A percentile compares a stretch with the other conserved stretches of the same genome.
phyloP scores from a whole-genome alignment of 176 grass and related monocot genomes.

The Rhynchospora pubera region DNA sequence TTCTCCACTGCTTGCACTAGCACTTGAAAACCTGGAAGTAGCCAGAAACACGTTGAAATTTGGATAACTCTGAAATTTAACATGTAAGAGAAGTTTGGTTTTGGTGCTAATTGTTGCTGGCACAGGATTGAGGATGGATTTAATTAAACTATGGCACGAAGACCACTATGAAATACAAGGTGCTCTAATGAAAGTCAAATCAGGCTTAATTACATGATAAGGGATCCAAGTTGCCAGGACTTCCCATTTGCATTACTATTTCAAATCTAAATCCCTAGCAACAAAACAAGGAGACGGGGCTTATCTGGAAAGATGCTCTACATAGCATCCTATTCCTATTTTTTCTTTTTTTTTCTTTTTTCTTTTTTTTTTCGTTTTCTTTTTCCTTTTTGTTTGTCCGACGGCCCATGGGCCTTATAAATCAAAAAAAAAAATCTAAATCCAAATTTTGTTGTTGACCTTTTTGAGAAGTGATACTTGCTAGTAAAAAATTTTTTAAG shows the following conservation, averaged over 20 bases:
- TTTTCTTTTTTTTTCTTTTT: too few species aligned
- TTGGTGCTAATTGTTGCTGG: neutral
- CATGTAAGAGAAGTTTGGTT: neutral
- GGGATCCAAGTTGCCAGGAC: too few species aligned
- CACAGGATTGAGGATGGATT: neutral
- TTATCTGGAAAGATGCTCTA: too few species aligned
- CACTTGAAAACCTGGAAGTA: constrained; percentile 69
- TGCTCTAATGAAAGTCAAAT: neutral
- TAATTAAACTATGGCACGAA: neutral
- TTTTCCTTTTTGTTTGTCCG: too few species aligned
- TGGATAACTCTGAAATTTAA: neutral
- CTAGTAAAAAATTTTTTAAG: too few species aligned
- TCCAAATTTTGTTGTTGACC: neutral
- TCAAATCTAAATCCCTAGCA: too few species aligned
- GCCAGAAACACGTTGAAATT: constrained; percentile 1
- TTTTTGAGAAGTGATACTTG: too few species aligned
- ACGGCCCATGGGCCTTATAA: too few species aligned
- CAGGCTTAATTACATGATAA: neutral
- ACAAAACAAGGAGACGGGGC: too few species aligned
- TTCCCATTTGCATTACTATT: neutral
- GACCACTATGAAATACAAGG: neutral
- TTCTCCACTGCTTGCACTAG: constrained; percentile 77
- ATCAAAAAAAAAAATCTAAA: too few species aligned
- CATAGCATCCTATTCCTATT: too few species aligned
- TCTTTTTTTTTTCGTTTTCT: too few species aligned